Base-by-base conservation (phyloP, 1,139 yeast genomes). In the Protomyces pachydermus region DNA sequence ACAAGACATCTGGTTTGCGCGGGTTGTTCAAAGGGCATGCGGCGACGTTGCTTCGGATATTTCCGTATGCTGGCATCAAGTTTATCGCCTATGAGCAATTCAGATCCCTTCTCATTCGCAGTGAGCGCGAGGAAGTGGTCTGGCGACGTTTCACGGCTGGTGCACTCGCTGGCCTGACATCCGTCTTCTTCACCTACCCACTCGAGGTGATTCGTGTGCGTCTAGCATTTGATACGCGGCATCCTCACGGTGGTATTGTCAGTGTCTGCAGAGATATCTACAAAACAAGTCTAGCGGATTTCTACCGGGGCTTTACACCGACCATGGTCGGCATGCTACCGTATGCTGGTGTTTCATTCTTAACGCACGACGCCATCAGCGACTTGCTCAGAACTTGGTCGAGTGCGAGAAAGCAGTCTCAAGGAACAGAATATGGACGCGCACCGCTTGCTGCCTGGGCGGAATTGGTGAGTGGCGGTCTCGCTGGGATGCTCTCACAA, bases 51-150 rank as follows among this genome's bases (percentile, higher is more conserved):
- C 75, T 91, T 54, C 80, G 99, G 67, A 90, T 93, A 8, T 93
- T 93, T 75, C 99, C 99, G 1, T 93, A 93, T 74, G 98, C 98
- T 3, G 96, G 97, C 16, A 88, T 93, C 72, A 95, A 93, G 74
- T 93, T 93, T 74, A 97, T 95, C n/a, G 91, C 96, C 3, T 93
- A 93, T 75, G 99, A 93, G 76, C 98, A 93, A 74, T 84, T 91
- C 61, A 77, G 99, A 67, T 80, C 88, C 14, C 66, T 88, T 1
- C 75, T 95, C 67, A 95, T 93, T 60, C 97, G 97, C 1, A 78
- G 81, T 63, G 86, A 83, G 66, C 77, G 77, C 12, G 82, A 84
- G 71, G 99, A 93, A 74, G 89, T 96, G 0, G 89, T 88, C 1
- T 77, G 82, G 37, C 81, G 98, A 70, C 79, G 99, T 69, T 80